phyloP scores from a whole-genome alignment of 2,329 filamentous ascomycete genomes.

The Epichloe uncinata region DNA sequence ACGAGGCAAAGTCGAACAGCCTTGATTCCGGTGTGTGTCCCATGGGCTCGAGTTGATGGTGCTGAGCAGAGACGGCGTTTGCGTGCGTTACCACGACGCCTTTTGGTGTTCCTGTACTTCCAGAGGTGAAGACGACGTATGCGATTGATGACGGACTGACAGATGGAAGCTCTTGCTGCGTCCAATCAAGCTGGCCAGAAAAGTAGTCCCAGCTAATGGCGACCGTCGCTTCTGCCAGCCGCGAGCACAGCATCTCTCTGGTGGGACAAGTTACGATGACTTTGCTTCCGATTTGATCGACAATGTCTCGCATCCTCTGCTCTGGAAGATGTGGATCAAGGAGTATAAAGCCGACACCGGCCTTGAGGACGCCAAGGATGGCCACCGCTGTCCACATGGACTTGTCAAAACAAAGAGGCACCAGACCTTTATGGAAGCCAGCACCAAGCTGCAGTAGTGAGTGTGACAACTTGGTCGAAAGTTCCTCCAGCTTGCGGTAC shows the following conservation, averaged over 20 bases:
- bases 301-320: slow-evolving; percentile 30
- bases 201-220: not conserved
- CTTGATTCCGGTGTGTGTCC: not conserved
- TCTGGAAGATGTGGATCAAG: slow-evolving; percentile 34
- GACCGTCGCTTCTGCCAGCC: not conserved
- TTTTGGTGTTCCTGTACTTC: not conserved
- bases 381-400: slow-evolving; percentile 32
- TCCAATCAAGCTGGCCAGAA: not conserved
- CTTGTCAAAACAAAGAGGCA: slow-evolving; percentile 40
- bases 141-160: not conserved
- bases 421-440: slow-evolving; percentile 20
- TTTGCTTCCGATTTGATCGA: slow-evolving; percentile 19
- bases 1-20: slow-evolving; percentile 3
- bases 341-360: slow-evolving; percentile 32
- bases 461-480: slow-evolving; percentile 28
- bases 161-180: too few relatives aligned
- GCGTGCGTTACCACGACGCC: slow-evolving; percentile 7
- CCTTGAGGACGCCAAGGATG: slow-evolving; percentile 33
- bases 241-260: not conserved
- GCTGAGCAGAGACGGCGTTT: not conserved
- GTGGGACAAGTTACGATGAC: not conserved
- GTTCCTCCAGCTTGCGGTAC: slow-evolving; percentile 29
- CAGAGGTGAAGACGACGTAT: slow-evolving; percentile 8
- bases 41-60: not conserved
- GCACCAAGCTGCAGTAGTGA: slow-evolving; percentile 25